phyloP scores from a whole-genome alignment of 306 rosid species.

The Lagenaria siceraria region DNA sequence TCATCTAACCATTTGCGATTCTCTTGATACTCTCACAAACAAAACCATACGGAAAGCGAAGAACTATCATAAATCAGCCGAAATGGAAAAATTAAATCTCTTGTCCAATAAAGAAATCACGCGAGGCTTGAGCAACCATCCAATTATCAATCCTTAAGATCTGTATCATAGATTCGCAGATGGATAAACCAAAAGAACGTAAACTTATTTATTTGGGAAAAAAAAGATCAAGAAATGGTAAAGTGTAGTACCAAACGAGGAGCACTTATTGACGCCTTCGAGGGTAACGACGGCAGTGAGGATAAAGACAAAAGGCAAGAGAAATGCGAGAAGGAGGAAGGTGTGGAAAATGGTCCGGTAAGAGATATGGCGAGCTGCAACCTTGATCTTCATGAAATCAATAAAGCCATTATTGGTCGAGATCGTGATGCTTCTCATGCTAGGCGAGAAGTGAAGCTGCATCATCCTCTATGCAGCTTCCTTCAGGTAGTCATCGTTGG shows the following conservation, averaged over 20 bases:
- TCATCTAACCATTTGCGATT: not conserved
- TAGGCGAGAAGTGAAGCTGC: conserved; percentile 99
- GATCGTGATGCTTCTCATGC: conserved; percentile 99
- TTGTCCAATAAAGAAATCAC: not conserved
- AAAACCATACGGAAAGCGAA: not conserved
- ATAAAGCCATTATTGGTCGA: conserved; percentile 98
- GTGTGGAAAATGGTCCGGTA: conserved; percentile 98
- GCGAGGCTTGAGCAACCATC: not conserved
- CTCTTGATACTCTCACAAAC: not conserved
- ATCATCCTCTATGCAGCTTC: conserved; percentile 93
- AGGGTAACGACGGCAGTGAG: conserved; percentile 99
- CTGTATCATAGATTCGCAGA: not conserved
- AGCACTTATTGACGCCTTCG: conserved; percentile 99
- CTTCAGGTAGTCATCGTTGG: conserved; percentile 24
- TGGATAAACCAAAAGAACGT: not conserved
- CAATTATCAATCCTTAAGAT: not conserved
- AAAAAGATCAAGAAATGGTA: not conserved
- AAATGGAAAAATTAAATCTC: not conserved
- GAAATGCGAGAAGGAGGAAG: conserved; percentile 88
- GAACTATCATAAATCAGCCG: not conserved
- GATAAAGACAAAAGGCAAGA: conserved; percentile 93
- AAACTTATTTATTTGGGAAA: not conserved
- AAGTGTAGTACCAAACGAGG: conserved; percentile 70
- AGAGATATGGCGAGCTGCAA: conserved; percentile 99
- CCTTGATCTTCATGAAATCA: conserved; percentile 99